phyloP scores from a whole-genome alignment of 164 flowering plant genomes.

The Nymphaea colorata region DNA sequence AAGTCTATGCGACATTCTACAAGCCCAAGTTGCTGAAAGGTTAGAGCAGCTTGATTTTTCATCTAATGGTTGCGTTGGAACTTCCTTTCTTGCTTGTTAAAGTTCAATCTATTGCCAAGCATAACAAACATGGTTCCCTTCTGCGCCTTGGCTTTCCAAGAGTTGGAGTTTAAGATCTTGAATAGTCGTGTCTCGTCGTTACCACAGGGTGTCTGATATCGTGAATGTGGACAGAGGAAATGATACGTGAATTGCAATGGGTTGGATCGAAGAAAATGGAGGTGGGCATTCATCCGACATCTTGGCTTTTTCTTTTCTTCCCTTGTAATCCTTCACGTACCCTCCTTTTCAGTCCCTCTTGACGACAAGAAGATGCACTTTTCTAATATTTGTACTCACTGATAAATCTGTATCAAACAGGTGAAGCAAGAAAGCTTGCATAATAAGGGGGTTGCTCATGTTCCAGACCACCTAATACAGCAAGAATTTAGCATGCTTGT shows the following conservation, averaged over 20 bases:
- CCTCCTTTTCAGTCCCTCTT: background rate
- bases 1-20: too few species aligned
- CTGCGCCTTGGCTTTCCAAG: too few species aligned
- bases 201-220: too few species aligned
- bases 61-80: too few species aligned
- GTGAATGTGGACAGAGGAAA: slow-evolving; percentile 53
- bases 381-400: background rate
- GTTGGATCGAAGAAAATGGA: slow-evolving; percentile 92
- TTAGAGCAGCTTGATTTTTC: too few species aligned
- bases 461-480: slow-evolving; percentile 73
- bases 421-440: slow-evolving; percentile 85
- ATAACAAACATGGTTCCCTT: too few species aligned
- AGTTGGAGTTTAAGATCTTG: too few species aligned
- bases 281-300: slow-evolving; percentile 81
- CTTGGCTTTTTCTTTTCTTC: slow-evolving; percentile 91
- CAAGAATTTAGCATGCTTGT: slow-evolving; percentile 47
- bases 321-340: slow-evolving; percentile 60
- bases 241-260: slow-evolving; percentile 75
- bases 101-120: too few species aligned
- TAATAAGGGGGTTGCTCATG: slow-evolving; percentile 90
- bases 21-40: too few species aligned
- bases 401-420: slow-evolving; percentile 22
- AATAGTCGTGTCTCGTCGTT: too few species aligned
- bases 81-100: too few species aligned
- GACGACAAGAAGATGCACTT: background rate